Base-by-base conservation (phyloP, 352 stramenopile genomes). In the Phytophthora fragariae region DNA sequence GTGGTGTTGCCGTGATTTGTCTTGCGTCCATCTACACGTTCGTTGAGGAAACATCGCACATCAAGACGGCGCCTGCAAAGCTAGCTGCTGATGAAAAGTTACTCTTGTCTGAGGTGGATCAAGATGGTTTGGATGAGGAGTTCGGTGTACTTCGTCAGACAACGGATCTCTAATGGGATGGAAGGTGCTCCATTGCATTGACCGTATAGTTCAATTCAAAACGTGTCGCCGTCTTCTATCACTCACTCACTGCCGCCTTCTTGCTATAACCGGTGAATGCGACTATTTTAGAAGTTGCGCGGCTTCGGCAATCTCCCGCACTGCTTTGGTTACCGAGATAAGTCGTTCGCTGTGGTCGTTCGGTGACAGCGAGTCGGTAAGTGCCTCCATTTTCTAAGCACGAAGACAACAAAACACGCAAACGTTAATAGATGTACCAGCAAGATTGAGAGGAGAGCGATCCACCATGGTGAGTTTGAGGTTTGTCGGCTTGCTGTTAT, bases 331-430 rank as follows among this genome's bases (percentile, higher is more conserved):
- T 0, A 92, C 74, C 17, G 82, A 77, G 2, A 84, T 46, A 4
- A 91, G 75, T 12, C 88, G 85, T 64, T 93, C 88, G 56, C 68
- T 82, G 63, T 92, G 81, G 64, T 92, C 88, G 24, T 67, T 75
- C 5, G 81, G 70, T 15, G 82, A 88, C 8, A 95, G 71, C 15
- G 84, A 86, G 31, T 81, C 62, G 19, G 84, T 83, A 57, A 93
- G 75, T 19, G 84, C 73, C 72, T 79, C 81, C 62, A 95, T 88
- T 93, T 93, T 95, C 88, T 95, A 71, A 47, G 29, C 2, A 65
- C 24, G 24, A 70, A 1, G 70, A 39, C 19, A 31, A 65, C 49
- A 63, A 76, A 5, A 63, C 33, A 65, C 24, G 12, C 58, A 59
- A 61, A 58, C 12, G 65, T 76, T 63, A 75, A 70, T 76, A 76